These are phyloP conservation scores for Serendipita vermifera DNA, from an alignment of 768 basidiomycete genomes.

Conservation along the genomic window DNA sequence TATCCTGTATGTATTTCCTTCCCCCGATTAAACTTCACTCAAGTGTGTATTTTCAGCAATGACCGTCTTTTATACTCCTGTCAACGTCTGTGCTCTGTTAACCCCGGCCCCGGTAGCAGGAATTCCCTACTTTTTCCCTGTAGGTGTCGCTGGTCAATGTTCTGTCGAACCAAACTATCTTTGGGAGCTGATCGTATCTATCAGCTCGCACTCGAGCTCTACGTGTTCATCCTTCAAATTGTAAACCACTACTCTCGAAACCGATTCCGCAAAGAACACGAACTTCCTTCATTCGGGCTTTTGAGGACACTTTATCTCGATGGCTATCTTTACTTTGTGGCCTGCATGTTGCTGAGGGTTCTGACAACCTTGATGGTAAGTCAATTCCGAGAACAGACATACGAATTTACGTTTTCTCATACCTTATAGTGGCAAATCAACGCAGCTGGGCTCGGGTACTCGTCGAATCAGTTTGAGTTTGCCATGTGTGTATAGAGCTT, in stretches of 20 bases:
- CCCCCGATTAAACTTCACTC: no score
- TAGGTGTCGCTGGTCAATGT: no score
- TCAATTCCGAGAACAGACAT: no score
- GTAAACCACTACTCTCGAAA: neutral
- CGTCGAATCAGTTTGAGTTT: no score
- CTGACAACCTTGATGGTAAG: neutral
- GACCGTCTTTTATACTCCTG: neutral
- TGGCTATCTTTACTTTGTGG: neutral
- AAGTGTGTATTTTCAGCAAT: no score
- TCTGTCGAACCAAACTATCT: no score
- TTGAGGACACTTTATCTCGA: neutral
- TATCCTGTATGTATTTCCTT: no score
- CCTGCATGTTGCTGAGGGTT: neutral
- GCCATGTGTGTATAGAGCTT: no score
- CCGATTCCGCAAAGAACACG: neutral
- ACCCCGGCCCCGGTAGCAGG: neutral
- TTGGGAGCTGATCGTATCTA: neutral
- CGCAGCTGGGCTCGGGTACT: no score
- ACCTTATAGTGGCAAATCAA: no score
- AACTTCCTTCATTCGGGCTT: neutral
- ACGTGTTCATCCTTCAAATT: neutral
- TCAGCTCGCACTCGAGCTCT: neutral
- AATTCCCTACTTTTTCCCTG: neutral
- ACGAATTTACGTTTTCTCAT: no score
- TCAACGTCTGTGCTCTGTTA: neutral